A percentile compares a stretch with the other conserved stretches of the same genome.
phyloP scores from a whole-genome alignment of 1,139 yeast genomes.

The Saccharomyces hybrid region DNA sequence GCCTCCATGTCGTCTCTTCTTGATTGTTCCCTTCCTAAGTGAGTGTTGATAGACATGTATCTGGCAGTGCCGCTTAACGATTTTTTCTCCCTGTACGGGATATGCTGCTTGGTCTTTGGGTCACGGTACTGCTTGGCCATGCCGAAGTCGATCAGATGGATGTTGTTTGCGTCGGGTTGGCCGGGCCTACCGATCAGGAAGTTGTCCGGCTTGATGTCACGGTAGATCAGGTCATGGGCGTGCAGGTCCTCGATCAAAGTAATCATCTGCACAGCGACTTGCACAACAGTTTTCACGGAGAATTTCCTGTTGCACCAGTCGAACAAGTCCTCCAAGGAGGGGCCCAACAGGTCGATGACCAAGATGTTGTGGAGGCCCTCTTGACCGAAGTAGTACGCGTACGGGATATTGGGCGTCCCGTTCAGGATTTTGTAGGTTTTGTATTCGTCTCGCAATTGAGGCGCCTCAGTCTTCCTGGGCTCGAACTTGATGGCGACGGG shows the following conservation, averaged over 20 bases:
- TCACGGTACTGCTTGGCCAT: slow-evolving; percentile 93
- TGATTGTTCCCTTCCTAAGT: slow-evolving; percentile 92
- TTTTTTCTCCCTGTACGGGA: slow-evolving; percentile 93
- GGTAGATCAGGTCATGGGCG: slow-evolving; percentile 60
- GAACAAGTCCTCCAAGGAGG: slow-evolving; percentile 68
- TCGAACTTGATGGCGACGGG: slow-evolving; percentile 78
- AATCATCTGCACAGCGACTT: slow-evolving; percentile 70
- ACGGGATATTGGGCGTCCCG: slow-evolving; percentile 59
- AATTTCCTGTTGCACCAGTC: slow-evolving; percentile 77
- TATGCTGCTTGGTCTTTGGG: slow-evolving; percentile 90
- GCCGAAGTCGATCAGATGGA: slow-evolving; percentile 94
- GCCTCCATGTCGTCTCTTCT: slow-evolving; percentile 96
- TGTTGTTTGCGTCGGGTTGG: slow-evolving; percentile 62
- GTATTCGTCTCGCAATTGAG: slow-evolving; percentile 71
- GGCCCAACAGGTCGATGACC: slow-evolving; percentile 68
- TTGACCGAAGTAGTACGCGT: slow-evolving; percentile 73
- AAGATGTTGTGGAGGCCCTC: slow-evolving; percentile 72
- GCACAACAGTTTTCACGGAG: slow-evolving; percentile 59
- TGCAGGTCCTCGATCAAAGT: slow-evolving; percentile 59
- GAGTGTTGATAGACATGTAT: slow-evolving; percentile 92
- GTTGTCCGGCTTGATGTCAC: slow-evolving; percentile 89
- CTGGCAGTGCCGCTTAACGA: slow-evolving; percentile 97
- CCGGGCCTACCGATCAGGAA: slow-evolving; percentile 88
- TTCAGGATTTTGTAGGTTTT: slow-evolving; percentile 60
- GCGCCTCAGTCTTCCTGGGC: slow-evolving; percentile 74